Base-by-base conservation (phyloP, 225 moss, liverwort and hornwort genomes). In the Lunularia cruciata region DNA sequence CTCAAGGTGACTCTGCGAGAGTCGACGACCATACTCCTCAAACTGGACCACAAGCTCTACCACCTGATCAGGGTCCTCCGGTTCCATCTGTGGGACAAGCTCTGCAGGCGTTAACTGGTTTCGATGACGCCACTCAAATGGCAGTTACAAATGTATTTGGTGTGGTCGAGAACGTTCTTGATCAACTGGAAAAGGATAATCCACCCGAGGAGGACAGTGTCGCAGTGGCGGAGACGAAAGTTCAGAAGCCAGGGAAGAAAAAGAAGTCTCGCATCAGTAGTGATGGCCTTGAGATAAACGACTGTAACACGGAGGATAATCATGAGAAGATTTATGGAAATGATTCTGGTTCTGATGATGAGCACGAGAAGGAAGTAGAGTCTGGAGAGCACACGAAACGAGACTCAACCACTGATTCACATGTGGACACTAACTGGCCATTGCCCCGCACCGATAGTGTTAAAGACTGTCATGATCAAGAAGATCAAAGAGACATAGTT, bases 131-230 rank as follows among this genome's bases (percentile, higher is more conserved):
- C 28, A 98, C 96, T 37, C 92, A 98, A 80, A 93, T 98, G 84
- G 96, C 96, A 76, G 92, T 98, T 27, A 98, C 92, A 11, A 93
- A 98, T 83, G 92, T 98, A 19, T 98, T 98, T 78, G 96, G 96
- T 61, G 92, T 98, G 54, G 83, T 84, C 51, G 92, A 98, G 79
- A 79, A 71, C 65, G 69, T 98, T 81, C 73, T 98, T 47, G 92
- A 98, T 79, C 83, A 91, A 76, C 10, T 98, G 12, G 96, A 98
- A 63, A 78, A 81, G 49, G 78, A 81, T 45, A 46, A 72, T 47
- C 49, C 57, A 0, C n/a, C 67, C 18, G 25, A 45, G 22, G 73
- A 57, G n/a, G 33, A 59, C 6, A 55, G 56, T 19, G 26, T 16
- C 5, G 35, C 61, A 34, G 23, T 34, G 5, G 13, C 23, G 30